Base-by-base conservation (phyloP, 306 rosid species). In the Vicia faba region DNA sequence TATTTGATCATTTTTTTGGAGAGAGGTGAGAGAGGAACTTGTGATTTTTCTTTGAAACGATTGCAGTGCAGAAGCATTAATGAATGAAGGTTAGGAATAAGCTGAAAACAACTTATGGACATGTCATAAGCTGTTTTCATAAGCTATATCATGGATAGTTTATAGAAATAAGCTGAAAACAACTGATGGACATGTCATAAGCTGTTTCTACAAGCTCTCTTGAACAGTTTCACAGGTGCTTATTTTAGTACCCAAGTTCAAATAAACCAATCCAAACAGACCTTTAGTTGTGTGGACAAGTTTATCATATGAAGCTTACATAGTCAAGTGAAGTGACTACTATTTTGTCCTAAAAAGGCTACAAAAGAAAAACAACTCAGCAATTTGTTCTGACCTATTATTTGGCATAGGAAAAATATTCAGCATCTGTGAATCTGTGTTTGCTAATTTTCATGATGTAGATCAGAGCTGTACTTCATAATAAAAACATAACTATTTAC, bases 401-500 rank as follows among this genome's bases (percentile, higher is more conserved):
- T 40, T 66, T 20, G 16, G 45, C 36, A 9, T 67, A 60, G 65
- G 61, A 41, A 62, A 28, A 20, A 33, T 67, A 61, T 29, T 35
- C 13, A 10, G 72, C 70, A 44, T 75, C 56, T 65, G 36, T 45
- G 46, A 51, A 45, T 69, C 56, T 13, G 48, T 46, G 31, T 29
- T 20, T n/a, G n/a, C 63, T n/a, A 45, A 33, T 54, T 23, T 48
- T 35, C 23, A 12, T 58, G 16, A 58, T 62, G 33, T 45, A 39
- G 28, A 60, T 68, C 28, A 68, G 35, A 19, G 39, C 70, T 65
- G 35, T 40, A 68, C 15, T 64, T 61, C 13, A 18, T 16, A 16
- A 66, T 66, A 36, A 64, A 60, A 33, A 43, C 39, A 54, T 80
- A 51, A 72, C 72, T 13, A 46, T 50, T 67, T 70, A 11, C 56